These are phyloP conservation scores for Pseudogymnoascus sp. DNA, from an alignment of 2,329 filamentous ascomycete species.

Conservation along the genomic window DNA sequence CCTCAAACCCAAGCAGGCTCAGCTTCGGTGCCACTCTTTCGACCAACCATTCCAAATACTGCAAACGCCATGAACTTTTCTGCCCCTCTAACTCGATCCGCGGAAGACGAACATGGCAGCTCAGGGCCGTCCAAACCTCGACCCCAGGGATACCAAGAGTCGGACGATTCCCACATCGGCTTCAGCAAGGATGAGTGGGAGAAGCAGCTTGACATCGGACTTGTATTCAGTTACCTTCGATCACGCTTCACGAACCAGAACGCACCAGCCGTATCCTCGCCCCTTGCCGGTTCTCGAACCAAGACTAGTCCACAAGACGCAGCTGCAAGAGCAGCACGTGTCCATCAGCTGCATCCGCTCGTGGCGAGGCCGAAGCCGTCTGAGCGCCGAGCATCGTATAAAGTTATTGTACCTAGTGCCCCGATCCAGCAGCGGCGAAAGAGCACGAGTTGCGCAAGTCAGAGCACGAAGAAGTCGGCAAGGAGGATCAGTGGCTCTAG, in stretches of 20 bases:
- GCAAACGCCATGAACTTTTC: not conserved
- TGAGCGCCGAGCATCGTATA: conserved; percentile 48
- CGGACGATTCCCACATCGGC: conserved; percentile 9
- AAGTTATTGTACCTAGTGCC: conserved; percentile 42
- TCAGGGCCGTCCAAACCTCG: not conserved
- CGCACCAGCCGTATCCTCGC: conserved; percentile 32
- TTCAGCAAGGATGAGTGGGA: conserved; percentile 60
- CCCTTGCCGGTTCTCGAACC: conserved; percentile 29
- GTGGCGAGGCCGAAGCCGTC: conserved; percentile 45
- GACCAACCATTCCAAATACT: conserved; percentile 18
- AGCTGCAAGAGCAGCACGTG: conserved; percentile 71
- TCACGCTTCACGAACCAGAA: conserved; percentile 58
- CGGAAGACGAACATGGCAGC: not conserved
- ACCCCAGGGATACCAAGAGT: conserved; percentile 4
- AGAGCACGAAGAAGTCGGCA: conserved; percentile 70
- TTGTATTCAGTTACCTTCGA: conserved; percentile 82
- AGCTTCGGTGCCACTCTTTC: conserved; percentile 20
- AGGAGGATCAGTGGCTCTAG: conserved; percentile 62
- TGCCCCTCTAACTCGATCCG: not conserved
- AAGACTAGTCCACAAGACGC: conserved; percentile 52
- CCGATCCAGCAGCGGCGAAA: conserved; percentile 36
- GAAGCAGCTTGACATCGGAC: conserved; percentile 78
- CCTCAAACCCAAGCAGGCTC: conserved; percentile 8
- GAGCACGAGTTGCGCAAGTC: conserved; percentile 71
- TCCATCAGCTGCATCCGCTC: conserved; percentile 82